These are phyloP conservation scores for Leucocoprinus sp. DNA, from an alignment of 768 basidiomycete genomes.

Conservation along the genomic window DNA sequence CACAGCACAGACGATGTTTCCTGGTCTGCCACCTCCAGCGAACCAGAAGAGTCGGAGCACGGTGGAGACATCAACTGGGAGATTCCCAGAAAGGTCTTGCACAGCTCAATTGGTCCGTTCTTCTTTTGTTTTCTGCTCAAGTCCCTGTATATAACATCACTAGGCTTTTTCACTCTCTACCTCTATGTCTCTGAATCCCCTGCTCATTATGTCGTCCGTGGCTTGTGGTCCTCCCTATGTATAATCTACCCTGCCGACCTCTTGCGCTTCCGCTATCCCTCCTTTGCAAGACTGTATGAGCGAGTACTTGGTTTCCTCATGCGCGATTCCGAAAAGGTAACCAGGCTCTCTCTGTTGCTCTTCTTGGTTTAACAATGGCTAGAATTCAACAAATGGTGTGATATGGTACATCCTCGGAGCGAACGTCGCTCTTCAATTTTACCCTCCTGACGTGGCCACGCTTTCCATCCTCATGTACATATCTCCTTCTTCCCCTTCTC, in stretches of 20 bases:
- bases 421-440: slow-evolving; percentile 61
- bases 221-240: slow-evolving; percentile 58
- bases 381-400: slow-evolving; percentile 77
- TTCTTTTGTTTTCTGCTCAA: slow-evolving; percentile 2
- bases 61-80: slow-evolving; percentile 68
- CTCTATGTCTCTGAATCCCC: slow-evolving; percentile 46
- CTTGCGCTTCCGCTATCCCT: slow-evolving; percentile 56
- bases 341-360: slow-evolving; percentile 12
- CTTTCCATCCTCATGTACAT: slow-evolving; percentile 83
- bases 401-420: slow-evolving; percentile 89
- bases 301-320: slow-evolving; percentile 70
- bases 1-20: slow-evolving; percentile 19
- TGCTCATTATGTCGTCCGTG: slow-evolving; percentile 50
- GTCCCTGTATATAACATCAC: slow-evolving; percentile 4
- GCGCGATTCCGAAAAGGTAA: slow-evolving; percentile 80
- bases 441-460: slow-evolving; percentile 84
- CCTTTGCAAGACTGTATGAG: slow-evolving; percentile 68
- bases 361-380: neutral
- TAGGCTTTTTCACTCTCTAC: slow-evolving; percentile 38
- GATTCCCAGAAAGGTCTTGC: slow-evolving; percentile 80
- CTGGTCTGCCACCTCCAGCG: slow-evolving; percentile 11
- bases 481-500: slow-evolving; percentile 5
- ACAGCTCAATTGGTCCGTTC: slow-evolving; percentile 78
- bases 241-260: slow-evolving; percentile 69
- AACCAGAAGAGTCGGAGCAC: slow-evolving; percentile 14